phyloP scores from a whole-genome alignment of 805 yeast species.

The Candida railenensis region DNA sequence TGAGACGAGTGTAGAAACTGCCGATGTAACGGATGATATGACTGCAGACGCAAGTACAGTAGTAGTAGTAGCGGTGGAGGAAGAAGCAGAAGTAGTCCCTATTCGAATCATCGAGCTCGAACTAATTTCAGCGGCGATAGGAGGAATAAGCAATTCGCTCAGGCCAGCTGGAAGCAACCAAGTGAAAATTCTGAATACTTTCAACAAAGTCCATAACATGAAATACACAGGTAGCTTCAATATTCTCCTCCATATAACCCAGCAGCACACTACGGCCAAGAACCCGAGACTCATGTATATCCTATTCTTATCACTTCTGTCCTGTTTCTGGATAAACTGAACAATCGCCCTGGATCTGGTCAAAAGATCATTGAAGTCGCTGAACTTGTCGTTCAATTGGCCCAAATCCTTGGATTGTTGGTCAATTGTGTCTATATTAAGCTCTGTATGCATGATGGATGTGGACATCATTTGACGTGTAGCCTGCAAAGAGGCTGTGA shows the following conservation, averaged over 20 bases:
- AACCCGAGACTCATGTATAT: conserved; percentile 49
- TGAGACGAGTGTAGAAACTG: background rate
- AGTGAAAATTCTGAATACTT: conserved; percentile 25
- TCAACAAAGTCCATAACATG: conserved; percentile 46
- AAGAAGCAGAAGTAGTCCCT: too few relatives aligned
- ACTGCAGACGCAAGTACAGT: conserved; percentile 2
- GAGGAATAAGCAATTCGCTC: background rate
- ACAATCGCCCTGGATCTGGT: conserved; percentile 46
- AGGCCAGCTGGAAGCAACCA: conserved; percentile 14
- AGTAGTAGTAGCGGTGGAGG: background rate
- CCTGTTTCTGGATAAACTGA: conserved; percentile 51
- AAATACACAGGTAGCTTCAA: conserved; percentile 43
- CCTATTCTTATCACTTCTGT: conserved; percentile 45
- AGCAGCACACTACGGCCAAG: conserved; percentile 42
- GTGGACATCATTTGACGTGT: conserved; percentile 49
- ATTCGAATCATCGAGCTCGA: too few relatives aligned
- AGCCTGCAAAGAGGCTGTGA: conserved; percentile 47
- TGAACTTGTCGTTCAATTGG: conserved; percentile 41
- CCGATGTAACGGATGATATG: background rate
- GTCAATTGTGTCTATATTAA: conserved; percentile 47
- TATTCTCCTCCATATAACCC: conserved; percentile 52
- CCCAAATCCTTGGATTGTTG: conserved; percentile 44
- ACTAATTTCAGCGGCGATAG: too few relatives aligned
- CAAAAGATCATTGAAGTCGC: conserved; percentile 40
- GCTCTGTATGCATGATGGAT: conserved; percentile 50